These are phyloP conservation scores for Zymoseptoria brevis DNA, from an alignment of 2,329 filamentous ascomycete genomes.

Conservation along the genomic window DNA sequence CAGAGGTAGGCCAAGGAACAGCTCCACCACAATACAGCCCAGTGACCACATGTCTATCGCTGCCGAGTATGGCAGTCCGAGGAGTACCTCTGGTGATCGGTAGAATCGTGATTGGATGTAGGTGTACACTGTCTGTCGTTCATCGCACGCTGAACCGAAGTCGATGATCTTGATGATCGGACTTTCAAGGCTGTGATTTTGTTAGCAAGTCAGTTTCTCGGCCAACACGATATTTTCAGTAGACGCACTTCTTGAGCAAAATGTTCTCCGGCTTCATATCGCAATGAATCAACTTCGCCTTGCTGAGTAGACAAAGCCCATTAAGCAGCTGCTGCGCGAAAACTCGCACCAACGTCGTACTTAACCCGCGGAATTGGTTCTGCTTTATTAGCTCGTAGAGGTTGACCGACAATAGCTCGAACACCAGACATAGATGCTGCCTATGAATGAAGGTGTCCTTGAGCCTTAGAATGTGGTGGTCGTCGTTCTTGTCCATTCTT, in stretches of 20 bases:
- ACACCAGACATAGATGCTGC: slow-evolving; percentile 93
- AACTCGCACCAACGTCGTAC: slow-evolving; percentile 91
- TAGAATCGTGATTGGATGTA: slow-evolving; percentile 99
- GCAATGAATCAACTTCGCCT: slow-evolving; percentile 93
- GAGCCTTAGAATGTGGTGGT: slow-evolving; percentile 86
- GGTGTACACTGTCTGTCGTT: slow-evolving; percentile 96
- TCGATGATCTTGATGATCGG: slow-evolving; percentile 99
- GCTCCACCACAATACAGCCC: slow-evolving; percentile 94
- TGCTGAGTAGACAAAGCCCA: slow-evolving; percentile 84
- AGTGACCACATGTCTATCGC: slow-evolving; percentile 99
- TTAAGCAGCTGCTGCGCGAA: slow-evolving; percentile 96
- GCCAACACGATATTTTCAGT: background rate
- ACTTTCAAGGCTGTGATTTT: slow-evolving; percentile 63
- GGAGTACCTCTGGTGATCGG: slow-evolving; percentile 85
- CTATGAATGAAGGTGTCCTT: slow-evolving; percentile 98
- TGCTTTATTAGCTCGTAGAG: slow-evolving; percentile 98
- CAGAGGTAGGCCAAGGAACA: slow-evolving; percentile 87
- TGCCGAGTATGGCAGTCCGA: slow-evolving; percentile 95
- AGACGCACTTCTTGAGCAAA: slow-evolving; percentile 73
- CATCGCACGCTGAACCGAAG: slow-evolving; percentile 96
- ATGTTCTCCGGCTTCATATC: slow-evolving; percentile 99
- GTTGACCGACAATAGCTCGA: slow-evolving; percentile 94
- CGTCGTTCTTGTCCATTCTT: slow-evolving; percentile 98
- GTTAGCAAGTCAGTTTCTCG: slow-evolving; percentile 3
- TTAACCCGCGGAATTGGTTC: slow-evolving; percentile 95